Evolutionary conservation across 257 asterid genomes (phyloP).

Genomic region (Nicotiana obtusifolia): DNA sequence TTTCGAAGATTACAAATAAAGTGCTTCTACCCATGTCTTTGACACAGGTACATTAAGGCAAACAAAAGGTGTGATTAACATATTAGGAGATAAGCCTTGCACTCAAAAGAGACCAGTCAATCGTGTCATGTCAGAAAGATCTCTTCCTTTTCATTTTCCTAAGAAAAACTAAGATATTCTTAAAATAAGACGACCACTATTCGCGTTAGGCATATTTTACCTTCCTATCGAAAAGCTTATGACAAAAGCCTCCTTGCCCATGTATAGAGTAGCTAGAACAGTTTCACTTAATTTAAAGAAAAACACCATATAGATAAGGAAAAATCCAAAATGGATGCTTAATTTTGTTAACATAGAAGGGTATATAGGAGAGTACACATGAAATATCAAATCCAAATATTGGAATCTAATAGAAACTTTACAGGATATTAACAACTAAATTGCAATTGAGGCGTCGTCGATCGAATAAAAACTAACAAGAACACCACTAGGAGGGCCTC

Average conservation of each 20-base stretch:
- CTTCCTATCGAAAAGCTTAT: background rate
- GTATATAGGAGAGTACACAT: background rate
- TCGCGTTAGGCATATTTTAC: background rate
- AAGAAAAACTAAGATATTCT: background rate
- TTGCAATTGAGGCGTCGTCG: background rate
- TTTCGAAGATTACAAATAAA: background rate
- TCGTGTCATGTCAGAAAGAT: background rate
- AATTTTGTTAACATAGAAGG: background rate
- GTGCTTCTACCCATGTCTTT: background rate
- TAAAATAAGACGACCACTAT: background rate
- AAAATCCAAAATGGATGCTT: background rate
- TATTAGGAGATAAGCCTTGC: background rate
- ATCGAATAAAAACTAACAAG: background rate
- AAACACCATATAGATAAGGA: background rate
- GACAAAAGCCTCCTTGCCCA: background rate
- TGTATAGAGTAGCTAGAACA: background rate
- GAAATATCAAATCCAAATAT: background rate
- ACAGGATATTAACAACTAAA: background rate
- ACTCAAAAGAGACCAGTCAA: background rate
- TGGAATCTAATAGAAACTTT: background rate
- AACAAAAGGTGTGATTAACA: background rate
- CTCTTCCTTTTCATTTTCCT: background rate
- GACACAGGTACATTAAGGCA: background rate
- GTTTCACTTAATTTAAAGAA: background rate
- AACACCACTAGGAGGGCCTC: background rate